Conservation (phyloP, 805 yeast species). For the Dipodascopsis uninucleata region DNA sequence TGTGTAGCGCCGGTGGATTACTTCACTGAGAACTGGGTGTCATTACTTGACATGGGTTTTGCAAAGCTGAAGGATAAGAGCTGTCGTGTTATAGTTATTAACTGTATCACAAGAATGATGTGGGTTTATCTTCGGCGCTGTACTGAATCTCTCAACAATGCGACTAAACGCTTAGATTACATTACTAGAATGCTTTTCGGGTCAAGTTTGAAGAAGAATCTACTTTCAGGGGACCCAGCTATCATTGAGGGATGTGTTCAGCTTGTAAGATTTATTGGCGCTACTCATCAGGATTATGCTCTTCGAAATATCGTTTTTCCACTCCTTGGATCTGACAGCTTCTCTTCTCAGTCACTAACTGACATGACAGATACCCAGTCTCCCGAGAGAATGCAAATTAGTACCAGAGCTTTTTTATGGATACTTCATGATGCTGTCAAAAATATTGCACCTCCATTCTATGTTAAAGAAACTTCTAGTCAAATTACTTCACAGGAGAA, state of each 20-base stretch:
- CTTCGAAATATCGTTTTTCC: constrained; percentile 76
- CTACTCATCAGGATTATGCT: constrained; percentile 70
- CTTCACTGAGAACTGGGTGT: constrained; percentile 69
- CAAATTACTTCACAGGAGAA: constrained; percentile 5
- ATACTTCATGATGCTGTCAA: constrained; percentile 58
- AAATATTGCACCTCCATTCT: constrained; percentile 58
- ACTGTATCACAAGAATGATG: constrained; percentile 65
- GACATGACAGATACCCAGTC: constrained; percentile 61
- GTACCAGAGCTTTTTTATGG: constrained; percentile 67
- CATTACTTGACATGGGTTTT: constrained; percentile 59
- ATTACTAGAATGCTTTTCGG: constrained; percentile 56
- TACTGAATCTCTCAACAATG: constrained; percentile 83
- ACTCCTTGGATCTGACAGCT: constrained; percentile 43
- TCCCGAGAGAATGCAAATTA: constrained; percentile 68
- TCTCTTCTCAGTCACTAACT: constrained; percentile 41
- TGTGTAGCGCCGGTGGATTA: constrained; percentile 77
- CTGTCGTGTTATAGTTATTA: constrained; percentile 54
- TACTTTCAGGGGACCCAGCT: constrained; percentile 65
- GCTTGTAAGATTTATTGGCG: constrained; percentile 73
- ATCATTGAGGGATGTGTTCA: constrained; percentile 66
- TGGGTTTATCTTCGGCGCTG: constrained; percentile 90
- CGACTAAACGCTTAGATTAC: constrained; percentile 69
- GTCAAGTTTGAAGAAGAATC: constrained; percentile 57
- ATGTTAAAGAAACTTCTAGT: constrained; percentile 52
- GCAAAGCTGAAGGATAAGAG: constrained; percentile 61